Base-by-base conservation (phyloP, 352 stramenopile genomes). In the Phytopythium helicoides region DNA sequence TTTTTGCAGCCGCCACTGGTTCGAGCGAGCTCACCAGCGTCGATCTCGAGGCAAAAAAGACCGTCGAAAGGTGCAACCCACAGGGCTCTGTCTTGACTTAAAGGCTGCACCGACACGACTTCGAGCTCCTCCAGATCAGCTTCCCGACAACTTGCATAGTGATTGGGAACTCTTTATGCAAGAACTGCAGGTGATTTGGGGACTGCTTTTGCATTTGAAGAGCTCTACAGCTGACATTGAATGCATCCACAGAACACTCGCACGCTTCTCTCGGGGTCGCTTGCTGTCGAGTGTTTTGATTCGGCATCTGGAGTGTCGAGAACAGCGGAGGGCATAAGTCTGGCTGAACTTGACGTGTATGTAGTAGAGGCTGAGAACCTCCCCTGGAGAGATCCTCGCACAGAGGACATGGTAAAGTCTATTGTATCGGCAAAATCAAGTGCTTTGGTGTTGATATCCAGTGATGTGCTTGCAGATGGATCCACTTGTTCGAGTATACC, bases 1-100 rank as follows among this genome's bases (percentile, higher is more conserved):
- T 3, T 87, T 71, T 34, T 90, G 74, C 40, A 34, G 44, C 9
- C 67, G 79, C 12, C 74, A 87, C 49, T 90, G 79, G 79, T 90
- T 90, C 55, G 70, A 74, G 2, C 33, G 31, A 6, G 31, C 58
- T 35, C 28, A 22, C 11, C 22, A 31, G 8, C 18, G 33, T 34
- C 35, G 22, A 25, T 9, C 12, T 22, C 50, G 14, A 28, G 28
- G 7, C 28, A 19, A 51, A 36, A 41, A 50, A 61, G 25, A 57
- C 31, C 19, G 36, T 61, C 8, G 38, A 25, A 58, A 16, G 16
- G 3, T 45, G 42, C 28, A n/a, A n/a, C n/a, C n/a, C n/a, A 62
- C 48, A 23, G 38, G 39, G 23, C 25, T 14, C 36, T 16, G n/a
- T 8, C 54, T 34, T 1, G 9, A n/a, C 6, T 33, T 52, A 28